phyloP scores from a whole-genome alignment of 306 rosid species.

The Begonia fuchsioides region DNA sequence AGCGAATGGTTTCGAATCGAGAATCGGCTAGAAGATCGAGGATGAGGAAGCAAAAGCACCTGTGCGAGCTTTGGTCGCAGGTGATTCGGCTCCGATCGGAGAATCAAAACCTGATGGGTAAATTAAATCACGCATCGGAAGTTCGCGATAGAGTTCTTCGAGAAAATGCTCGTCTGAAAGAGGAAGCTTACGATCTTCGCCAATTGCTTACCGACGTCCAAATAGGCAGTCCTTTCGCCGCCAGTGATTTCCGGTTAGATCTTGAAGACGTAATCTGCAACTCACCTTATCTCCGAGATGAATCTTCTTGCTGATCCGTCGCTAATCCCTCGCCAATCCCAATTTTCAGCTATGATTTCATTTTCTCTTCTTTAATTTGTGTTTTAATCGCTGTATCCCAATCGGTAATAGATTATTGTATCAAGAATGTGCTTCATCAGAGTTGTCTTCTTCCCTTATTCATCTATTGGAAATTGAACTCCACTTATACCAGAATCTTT shows the following conservation, averaged over 20 bases:
- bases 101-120: conserved; percentile 59
- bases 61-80: conserved; percentile 92
- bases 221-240: conserved; percentile 37
- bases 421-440: too few relatives aligned
- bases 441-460: too few relatives aligned
- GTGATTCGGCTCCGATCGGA: conserved; percentile 76
- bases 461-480: too few relatives aligned
- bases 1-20: conserved; percentile 85
- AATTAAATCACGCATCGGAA: conserved; percentile 53
- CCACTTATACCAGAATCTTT: too few relatives aligned
- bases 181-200: conserved; percentile 61
- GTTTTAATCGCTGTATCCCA: too few relatives aligned
- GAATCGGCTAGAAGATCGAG: conserved; percentile 86
- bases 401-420: too few relatives aligned
- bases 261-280: conserved; percentile 38
- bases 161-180: too few relatives aligned
- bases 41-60: conserved; percentile 79
- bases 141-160: conserved; percentile 40
- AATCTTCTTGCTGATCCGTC: too few relatives aligned
- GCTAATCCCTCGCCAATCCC: too few relatives aligned
- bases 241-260: conserved; percentile 17
- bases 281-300: neutral
- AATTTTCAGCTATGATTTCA: too few relatives aligned
- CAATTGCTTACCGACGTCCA: conserved; percentile 57
- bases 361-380: too few relatives aligned